Conservation (phyloP, 805 yeast genomes). For the Saccharomyces jurei region DNA sequence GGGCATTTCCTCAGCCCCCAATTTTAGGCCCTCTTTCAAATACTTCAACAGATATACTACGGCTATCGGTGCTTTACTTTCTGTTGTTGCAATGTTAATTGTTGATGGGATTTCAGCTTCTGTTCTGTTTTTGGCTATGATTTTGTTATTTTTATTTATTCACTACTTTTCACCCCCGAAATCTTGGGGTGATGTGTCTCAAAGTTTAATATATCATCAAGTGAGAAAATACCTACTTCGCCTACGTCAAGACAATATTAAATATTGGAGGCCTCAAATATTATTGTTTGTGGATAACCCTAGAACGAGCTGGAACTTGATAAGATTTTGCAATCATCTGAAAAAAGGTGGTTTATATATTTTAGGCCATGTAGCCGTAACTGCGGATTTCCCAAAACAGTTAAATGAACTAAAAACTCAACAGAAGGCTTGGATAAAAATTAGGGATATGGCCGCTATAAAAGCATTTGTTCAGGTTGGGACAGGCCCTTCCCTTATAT, state of each 20-base stretch:
- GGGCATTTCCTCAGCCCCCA: conserved; percentile 91
- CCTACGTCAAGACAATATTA: conserved; percentile 83
- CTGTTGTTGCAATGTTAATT: conserved; percentile 81
- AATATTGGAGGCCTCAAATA: conserved; percentile 97
- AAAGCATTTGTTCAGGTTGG: conserved; percentile 94
- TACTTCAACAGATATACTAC: conserved; percentile 83
- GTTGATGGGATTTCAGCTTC: conserved; percentile 90
- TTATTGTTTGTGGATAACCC: conserved; percentile 85
- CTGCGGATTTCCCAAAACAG: conserved; percentile 53
- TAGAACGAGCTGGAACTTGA: conserved; percentile 82
- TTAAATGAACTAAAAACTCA: conserved; percentile 65
- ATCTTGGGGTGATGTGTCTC: conserved; percentile 98
- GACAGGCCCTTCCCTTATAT: conserved; percentile 75
- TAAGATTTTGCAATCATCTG: conserved; percentile 85
- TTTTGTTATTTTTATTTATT: conserved; percentile 63
- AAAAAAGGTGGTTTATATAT: conserved; percentile 93
- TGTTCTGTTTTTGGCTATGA: conserved; percentile 56
- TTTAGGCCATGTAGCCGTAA: conserved; percentile 75
- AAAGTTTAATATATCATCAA: conserved; percentile 89
- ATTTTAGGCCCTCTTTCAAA: conserved; percentile 90
- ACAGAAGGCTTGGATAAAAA: conserved; percentile 71
- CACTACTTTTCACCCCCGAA: conserved; percentile 92
- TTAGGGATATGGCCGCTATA: conserved; percentile 67
- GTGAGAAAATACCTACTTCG: conserved; percentile 79
- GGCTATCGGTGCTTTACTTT: conserved; percentile 56